These are phyloP conservation scores for Haberlea rhodopensis DNA, from an alignment of 257 asterid genomes.

Conservation along the genomic window DNA sequence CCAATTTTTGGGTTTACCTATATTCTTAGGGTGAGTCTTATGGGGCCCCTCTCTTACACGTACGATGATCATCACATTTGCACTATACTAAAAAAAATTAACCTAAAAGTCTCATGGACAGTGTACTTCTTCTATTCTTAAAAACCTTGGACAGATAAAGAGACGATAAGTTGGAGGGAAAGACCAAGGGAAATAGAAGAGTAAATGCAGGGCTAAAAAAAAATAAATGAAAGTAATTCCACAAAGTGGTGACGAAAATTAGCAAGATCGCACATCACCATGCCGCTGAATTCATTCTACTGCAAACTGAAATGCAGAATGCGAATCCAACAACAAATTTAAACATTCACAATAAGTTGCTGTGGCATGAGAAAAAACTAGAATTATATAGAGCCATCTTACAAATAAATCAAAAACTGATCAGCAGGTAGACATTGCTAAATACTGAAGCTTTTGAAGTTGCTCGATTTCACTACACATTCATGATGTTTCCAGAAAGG, in stretches of 20 bases:
- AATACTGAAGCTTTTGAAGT: constrained; percentile 16
- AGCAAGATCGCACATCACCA: constrained; percentile 20
- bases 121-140: constrained; percentile 15
- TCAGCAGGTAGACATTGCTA: not conserved
- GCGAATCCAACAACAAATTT: constrained; percentile 21
- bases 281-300: constrained; percentile 11
- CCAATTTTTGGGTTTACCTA: too few species aligned
- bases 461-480: constrained; percentile 16
- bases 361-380: constrained; percentile 6
- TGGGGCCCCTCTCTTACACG: too few species aligned
- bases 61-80: not conserved
- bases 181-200: not conserved
- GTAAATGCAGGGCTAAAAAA: constrained; percentile 13
- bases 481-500: constrained; percentile 7
- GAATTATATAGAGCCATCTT: not conserved
- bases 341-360: constrained; percentile 10
- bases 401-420: constrained; percentile 20
- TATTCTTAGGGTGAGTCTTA: too few species aligned
- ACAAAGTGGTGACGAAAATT: too few species aligned
- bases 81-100: constrained; percentile 3
- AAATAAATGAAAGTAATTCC: not conserved
- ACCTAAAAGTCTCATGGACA: constrained; percentile 5
- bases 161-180: not conserved
- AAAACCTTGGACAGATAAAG: constrained; percentile 13
- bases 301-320: constrained; percentile 7